Conservation (phyloP, 352 stramenopile species). For the Pythium rishiriense region DNA sequence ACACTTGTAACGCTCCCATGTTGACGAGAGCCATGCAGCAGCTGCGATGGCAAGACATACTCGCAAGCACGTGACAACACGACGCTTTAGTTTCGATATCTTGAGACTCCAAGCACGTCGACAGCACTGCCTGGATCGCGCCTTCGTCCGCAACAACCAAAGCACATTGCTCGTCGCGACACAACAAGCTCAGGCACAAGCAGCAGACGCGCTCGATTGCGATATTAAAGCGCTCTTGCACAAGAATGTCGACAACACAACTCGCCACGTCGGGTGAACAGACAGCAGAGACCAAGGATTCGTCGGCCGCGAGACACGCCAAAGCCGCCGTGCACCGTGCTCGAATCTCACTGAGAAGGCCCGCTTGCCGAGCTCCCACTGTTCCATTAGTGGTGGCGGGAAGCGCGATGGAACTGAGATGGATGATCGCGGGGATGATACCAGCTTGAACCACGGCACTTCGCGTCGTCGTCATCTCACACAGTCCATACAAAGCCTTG, state of each 20-base stretch:
- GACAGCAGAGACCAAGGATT: slow-evolving; percentile 34
- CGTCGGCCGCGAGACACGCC: slow-evolving; percentile 57
- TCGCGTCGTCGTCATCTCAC: slow-evolving; percentile 50
- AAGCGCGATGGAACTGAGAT: slow-evolving; percentile 35
- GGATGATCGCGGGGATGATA: slow-evolving; percentile 59
- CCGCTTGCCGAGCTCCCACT: slow-evolving; percentile 12
- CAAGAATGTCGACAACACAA: slow-evolving; percentile 55
- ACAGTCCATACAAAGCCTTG: slow-evolving; percentile 67
- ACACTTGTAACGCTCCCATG: slow-evolving; percentile 51
- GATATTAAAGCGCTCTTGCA: slow-evolving; percentile 47
- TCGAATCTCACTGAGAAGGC: slow-evolving; percentile 48
- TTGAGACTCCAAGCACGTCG: slow-evolving; percentile 57
- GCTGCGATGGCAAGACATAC: slow-evolving; percentile 65
- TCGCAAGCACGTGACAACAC: slow-evolving; percentile 75
- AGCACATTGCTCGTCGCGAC: slow-evolving; percentile 63
- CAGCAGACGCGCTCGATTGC: slow-evolving; percentile 72
- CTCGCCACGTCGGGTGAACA: slow-evolving; percentile 55
- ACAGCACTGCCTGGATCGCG: slow-evolving; percentile 53
- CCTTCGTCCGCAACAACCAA: slow-evolving; percentile 52
- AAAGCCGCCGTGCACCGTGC: slow-evolving; percentile 65
- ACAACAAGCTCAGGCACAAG: slow-evolving; percentile 70
- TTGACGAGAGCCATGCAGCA: slow-evolving; percentile 56
- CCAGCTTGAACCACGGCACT: slow-evolving; percentile 47
- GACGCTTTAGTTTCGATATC: slow-evolving; percentile 71
- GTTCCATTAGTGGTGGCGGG: background rate